Evolutionary conservation across 1,139 yeast genomes (phyloP).

Genomic region (Groenewaldozyma sp.): DNA sequence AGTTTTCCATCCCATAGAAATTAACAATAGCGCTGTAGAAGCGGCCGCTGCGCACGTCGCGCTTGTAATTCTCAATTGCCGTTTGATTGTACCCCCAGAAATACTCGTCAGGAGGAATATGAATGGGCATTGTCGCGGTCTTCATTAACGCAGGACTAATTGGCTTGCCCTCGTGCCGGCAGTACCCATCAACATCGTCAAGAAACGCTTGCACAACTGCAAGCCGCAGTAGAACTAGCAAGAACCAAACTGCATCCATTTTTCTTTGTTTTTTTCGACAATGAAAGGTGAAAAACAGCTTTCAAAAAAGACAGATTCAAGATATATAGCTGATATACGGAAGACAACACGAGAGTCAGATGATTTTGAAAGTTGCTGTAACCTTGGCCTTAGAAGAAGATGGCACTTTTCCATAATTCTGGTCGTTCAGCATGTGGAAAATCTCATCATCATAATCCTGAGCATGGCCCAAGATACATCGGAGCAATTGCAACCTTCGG

Average conservation of each 20-base stretch:
- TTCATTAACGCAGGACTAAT: conserved; percentile 1
- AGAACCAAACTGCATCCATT: background rate
- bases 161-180: conserved; percentile 1
- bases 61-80: conserved; percentile 1
- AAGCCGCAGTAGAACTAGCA: background rate
- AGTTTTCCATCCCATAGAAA: conserved; percentile 2
- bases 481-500: background rate
- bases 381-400: background rate
- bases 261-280: background rate
- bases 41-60: background rate
- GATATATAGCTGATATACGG: background rate
- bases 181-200: conserved; percentile 3
- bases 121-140: conserved; percentile 2
- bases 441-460: conserved; percentile 3
- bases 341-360: background rate
- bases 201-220: background rate
- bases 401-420: conserved; percentile 1
- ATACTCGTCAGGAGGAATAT: conserved; percentile 3
- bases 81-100: conserved; percentile 4
- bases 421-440: background rate
- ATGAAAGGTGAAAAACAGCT: background rate
- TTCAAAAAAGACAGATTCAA: background rate
- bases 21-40: conserved; percentile 1
- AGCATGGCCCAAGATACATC: conserved; percentile 1
- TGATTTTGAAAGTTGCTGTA: background rate